Conservation (phyloP, 2,329 filamentous ascomycete genomes). For the Thelonectria blattea region DNA sequence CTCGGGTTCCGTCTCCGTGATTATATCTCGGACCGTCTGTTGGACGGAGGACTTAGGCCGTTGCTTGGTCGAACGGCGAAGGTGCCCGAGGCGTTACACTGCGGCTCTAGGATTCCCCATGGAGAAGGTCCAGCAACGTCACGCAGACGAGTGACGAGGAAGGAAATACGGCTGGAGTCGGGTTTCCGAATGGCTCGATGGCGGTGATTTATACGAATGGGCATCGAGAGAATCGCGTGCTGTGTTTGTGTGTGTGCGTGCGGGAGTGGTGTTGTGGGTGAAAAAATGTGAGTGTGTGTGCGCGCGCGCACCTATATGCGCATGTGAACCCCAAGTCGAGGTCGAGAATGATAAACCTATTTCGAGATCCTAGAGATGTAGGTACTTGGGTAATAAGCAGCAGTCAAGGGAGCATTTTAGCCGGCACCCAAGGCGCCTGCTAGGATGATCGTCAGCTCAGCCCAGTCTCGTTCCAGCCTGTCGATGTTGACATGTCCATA, state of each 20-base stretch:
- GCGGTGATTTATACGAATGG: neutral
- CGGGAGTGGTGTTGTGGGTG: no score
- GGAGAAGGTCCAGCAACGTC: neutral
- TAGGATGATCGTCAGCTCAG: neutral
- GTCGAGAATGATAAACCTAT: constrained; percentile 3
- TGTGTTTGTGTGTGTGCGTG: neutral
- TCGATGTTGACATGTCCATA: neutral
- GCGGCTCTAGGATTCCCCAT: constrained; percentile 5
- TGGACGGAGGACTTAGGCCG: constrained; percentile 6
- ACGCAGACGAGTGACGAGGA: neutral
- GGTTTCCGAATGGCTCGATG: neutral
- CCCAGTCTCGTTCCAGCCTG: neutral
- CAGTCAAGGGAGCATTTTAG: neutral
- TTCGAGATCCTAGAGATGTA: no score
- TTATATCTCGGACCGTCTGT: constrained; percentile 6
- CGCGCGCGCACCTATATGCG: neutral
- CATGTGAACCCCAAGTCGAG: neutral
- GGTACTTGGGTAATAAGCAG: no score
- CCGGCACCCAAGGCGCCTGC: neutral
- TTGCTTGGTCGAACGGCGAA: constrained; percentile 2
- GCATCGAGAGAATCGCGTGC: neutral
- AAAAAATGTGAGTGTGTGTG: neutral
- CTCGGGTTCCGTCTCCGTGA: constrained; percentile 5
- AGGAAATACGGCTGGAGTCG: neutral
- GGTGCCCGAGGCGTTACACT: neutral